Percentiles rank a stretch among this genome's conserved stretches.
phyloP scores from a whole-genome alignment of 352 stramenopile species.

The Albugo laibachii region DNA sequence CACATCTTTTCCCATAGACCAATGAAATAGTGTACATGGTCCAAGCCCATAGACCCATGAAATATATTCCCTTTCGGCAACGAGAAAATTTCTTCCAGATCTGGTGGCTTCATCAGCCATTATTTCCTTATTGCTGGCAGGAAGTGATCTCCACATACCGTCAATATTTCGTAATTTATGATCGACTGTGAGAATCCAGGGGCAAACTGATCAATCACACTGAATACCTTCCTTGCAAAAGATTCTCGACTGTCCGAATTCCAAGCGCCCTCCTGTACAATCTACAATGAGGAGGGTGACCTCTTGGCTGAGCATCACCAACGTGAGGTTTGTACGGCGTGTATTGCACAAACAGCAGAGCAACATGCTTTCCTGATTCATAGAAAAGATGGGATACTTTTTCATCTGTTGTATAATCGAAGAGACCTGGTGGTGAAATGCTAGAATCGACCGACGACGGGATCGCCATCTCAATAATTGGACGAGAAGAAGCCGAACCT shows the following conservation, averaged over 20 bases:
- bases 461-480: constrained; percentile 85
- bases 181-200: constrained; percentile 73
- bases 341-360: constrained; percentile 82
- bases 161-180: constrained; percentile 73
- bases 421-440: constrained; percentile 43
- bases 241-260: constrained; percentile 53
- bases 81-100: constrained; percentile 77
- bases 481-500: constrained; percentile 39
- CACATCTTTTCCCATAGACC: background rate
- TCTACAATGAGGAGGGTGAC: no score
- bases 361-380: constrained; percentile 65
- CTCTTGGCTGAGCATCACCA: background rate
- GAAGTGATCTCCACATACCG: constrained; percentile 13
- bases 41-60: constrained; percentile 75
- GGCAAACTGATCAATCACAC: constrained; percentile 70
- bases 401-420: background rate
- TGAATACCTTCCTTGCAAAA: constrained; percentile 73
- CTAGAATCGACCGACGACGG: constrained; percentile 67
- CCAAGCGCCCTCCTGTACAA: constrained; percentile 43
- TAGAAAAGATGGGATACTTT: background rate
- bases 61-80: constrained; percentile 81
- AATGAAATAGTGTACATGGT: constrained; percentile 25
- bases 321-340: constrained; percentile 75
- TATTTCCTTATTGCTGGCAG: background rate
- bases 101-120: constrained; percentile 26